Evolutionary conservation across 441 rosid genomes (phyloP).

Genomic region (Corymbia citriodora): DNA sequence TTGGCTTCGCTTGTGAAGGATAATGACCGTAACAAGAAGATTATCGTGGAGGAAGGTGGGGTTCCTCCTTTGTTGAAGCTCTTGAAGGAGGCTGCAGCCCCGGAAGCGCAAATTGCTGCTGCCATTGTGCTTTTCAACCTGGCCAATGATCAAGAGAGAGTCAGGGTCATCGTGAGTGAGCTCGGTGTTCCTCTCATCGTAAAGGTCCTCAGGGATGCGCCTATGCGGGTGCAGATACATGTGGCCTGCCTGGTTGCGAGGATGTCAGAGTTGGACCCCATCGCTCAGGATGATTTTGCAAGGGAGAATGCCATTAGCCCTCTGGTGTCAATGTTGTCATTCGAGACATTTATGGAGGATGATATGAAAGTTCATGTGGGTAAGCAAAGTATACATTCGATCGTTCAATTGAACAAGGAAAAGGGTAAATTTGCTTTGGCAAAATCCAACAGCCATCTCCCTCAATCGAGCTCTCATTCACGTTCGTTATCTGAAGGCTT

Average conservation of each 20-base stretch:
- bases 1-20: slow-evolving; percentile 47
- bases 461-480: slow-evolving; percentile 16
- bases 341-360: slow-evolving; percentile 37
- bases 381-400: slow-evolving; percentile 47
- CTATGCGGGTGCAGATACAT: slow-evolving; percentile 44
- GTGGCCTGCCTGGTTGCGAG: slow-evolving; percentile 46
- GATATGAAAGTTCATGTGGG: slow-evolving; percentile 18
- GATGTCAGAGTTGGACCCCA: slow-evolving; percentile 43
- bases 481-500: slow-evolving; percentile 6
- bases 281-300: slow-evolving; percentile 65
- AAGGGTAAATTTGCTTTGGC: slow-evolving; percentile 21
- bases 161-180: slow-evolving; percentile 33
- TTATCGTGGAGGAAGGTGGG: slow-evolving; percentile 68
- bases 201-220: slow-evolving; percentile 45
- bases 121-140: slow-evolving; percentile 25
- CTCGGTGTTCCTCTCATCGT: slow-evolving; percentile 40
- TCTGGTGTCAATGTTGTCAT: slow-evolving; percentile 43
- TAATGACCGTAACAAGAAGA: slow-evolving; percentile 57
- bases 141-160: slow-evolving; percentile 50
- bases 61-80: slow-evolving; percentile 45
- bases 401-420: slow-evolving; percentile 51
- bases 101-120: slow-evolving; percentile 52
- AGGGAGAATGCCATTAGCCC: slow-evolving; percentile 58
- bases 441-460: slow-evolving; percentile 14
- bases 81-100: slow-evolving; percentile 36